phyloP scores from a whole-genome alignment of 306 rosid genomes.

The Cicer arietinum region DNA sequence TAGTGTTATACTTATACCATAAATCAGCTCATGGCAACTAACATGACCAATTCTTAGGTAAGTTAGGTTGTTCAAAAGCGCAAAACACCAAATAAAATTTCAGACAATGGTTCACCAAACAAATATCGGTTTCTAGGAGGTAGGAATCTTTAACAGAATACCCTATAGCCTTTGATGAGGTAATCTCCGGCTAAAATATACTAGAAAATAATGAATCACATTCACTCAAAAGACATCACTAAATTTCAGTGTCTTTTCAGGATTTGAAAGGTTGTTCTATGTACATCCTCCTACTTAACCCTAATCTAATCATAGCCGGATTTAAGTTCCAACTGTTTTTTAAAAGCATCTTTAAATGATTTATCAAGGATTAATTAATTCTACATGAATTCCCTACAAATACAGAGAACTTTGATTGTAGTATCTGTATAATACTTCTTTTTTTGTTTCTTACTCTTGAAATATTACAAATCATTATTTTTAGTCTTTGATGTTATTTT shows the following conservation, averaged over 20 bases:
- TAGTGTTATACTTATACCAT: not conserved
- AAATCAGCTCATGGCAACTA: not conserved
- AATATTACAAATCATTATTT: no score
- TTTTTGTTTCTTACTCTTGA: no score
- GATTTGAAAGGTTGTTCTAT: not conserved
- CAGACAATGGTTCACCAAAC: not conserved
- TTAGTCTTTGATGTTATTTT: no score
- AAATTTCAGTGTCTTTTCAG: not conserved
- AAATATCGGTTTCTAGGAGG: no score
- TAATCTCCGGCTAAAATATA: no score
- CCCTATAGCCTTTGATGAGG: no score
- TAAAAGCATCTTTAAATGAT: not conserved
- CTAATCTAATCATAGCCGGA: not conserved
- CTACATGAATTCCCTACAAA: no score
- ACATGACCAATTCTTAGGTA: not conserved
- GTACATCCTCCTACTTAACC: not conserved
- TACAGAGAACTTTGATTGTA: no score
- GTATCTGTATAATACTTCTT: no score
- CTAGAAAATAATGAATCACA: not conserved
- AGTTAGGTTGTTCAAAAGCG: not conserved
- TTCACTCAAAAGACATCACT: not conserved
- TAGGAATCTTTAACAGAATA: no score
- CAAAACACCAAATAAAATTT: not conserved
- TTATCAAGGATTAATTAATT: not conserved
- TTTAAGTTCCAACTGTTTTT: not conserved